Percentiles rank a stretch among this genome's conserved stretches.
These are phyloP conservation scores for Aspergillus sojae DNA, from an alignment of 2,329 filamentous ascomycete genomes.

Conservation along the genomic window DNA sequence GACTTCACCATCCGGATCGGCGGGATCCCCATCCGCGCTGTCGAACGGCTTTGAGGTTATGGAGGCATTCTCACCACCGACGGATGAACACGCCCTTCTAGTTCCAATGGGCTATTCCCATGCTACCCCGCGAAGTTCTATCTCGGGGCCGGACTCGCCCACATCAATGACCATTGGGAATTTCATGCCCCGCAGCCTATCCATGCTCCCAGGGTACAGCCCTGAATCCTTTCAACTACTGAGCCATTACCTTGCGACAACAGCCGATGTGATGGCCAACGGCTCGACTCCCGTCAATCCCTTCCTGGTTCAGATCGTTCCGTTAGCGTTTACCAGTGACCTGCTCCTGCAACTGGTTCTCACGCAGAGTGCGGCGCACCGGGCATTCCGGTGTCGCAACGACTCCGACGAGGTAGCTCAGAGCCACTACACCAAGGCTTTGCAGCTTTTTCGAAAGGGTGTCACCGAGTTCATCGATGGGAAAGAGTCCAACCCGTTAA, in stretches of 20 bases:
- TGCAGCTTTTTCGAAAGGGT: slow-evolving; percentile 31
- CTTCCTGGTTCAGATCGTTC: slow-evolving; percentile 51
- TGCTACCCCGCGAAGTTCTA: neutral
- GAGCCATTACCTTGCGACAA: slow-evolving; percentile 50
- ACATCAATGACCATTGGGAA: slow-evolving; percentile 18
- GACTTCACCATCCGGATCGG: neutral
- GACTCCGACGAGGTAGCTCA: slow-evolving; percentile 34
- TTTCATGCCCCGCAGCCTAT: slow-evolving; percentile 28
- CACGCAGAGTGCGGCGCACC: slow-evolving; percentile 43
- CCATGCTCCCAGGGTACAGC: slow-evolving; percentile 33
- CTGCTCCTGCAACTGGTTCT: slow-evolving; percentile 52
- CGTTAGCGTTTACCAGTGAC: slow-evolving; percentile 50
- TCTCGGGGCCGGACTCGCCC: neutral
- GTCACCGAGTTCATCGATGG: slow-evolving; percentile 35
- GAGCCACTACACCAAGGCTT: slow-evolving; percentile 33
- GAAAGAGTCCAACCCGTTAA: slow-evolving; percentile 37
- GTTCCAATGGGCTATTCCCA: neutral
- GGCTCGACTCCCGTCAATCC: slow-evolving; percentile 52
- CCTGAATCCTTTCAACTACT: slow-evolving; percentile 42
- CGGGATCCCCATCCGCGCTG: neutral
- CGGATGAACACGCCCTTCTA: neutral
- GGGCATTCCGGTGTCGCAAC: slow-evolving; percentile 32
- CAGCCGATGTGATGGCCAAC: slow-evolving; percentile 53
- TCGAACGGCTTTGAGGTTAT: neutral
- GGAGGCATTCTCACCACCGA: neutral